Evolutionary conservation across 495 filamentous ascomycete genomes (phyloP).

Genomic region (Corynascus novoguineensis): DNA sequence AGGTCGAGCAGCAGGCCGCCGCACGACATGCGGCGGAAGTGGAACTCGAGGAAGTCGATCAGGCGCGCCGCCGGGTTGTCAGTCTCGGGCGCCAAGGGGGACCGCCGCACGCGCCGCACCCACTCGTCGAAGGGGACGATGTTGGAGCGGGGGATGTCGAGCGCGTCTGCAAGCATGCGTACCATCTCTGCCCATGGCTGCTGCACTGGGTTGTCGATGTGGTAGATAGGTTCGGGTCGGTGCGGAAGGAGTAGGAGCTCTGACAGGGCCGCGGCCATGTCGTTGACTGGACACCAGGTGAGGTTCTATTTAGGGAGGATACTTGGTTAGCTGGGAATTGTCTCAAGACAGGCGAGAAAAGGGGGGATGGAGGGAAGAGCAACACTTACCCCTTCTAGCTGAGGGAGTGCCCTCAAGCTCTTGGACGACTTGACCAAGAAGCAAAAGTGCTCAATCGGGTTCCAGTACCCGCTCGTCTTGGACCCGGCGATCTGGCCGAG

Average conservation of each 20-base stretch:
- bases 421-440: constrained; percentile 51
- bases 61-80: constrained; percentile 47
- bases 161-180: constrained; percentile 35
- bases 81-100: constrained; percentile 19
- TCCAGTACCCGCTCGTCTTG: constrained; percentile 48
- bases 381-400: constrained; percentile 21
- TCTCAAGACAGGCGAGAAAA: background rate
- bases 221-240: constrained; percentile 41
- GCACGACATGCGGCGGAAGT: constrained; percentile 51
- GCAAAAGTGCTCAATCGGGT: constrained; percentile 43
- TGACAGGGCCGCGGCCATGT: constrained; percentile 35
- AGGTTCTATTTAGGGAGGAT: background rate
- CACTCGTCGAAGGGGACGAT: constrained; percentile 46
- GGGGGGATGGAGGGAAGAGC: background rate
- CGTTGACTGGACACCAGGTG: constrained; percentile 49
- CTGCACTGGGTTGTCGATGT: constrained; percentile 51
- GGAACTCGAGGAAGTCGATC: constrained; percentile 46
- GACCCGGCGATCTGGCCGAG: constrained; percentile 50
- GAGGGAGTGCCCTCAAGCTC: constrained; percentile 43
- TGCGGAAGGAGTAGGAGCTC: constrained; percentile 33
- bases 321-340: background rate
- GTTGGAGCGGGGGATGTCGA: constrained; percentile 32
- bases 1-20: constrained; percentile 44
- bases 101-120: constrained; percentile 38
- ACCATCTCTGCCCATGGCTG: constrained; percentile 46